Percentiles rank a stretch among this genome's conserved stretches.
phyloP scores from a whole-genome alignment of 75 land plant genomes.

The Azolla pinnata region DNA sequence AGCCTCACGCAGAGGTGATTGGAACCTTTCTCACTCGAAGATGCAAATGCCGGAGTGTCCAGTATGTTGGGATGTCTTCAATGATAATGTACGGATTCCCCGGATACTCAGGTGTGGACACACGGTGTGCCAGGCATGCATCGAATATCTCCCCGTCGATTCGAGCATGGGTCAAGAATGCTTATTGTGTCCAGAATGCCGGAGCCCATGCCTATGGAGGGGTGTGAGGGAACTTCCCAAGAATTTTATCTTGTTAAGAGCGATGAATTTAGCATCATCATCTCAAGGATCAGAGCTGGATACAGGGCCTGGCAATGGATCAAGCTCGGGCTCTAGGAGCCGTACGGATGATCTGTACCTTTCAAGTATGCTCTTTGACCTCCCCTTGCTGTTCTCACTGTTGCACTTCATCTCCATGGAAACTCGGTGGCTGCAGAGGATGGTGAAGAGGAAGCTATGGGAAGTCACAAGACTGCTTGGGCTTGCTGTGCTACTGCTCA shows the following conservation, averaged over 20 bases:
- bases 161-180: constrained; percentile 19
- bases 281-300: too few relatives aligned
- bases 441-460: constrained; percentile 30
- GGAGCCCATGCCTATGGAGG: constrained; percentile 30
- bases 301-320: too few relatives aligned
- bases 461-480: constrained; percentile 20
- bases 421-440: constrained; percentile 10
- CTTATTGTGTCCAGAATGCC: constrained; percentile 39
- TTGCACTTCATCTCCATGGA: constrained; percentile 10
- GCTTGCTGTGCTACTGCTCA: constrained; percentile 16
- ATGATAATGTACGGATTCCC: constrained; percentile 21
- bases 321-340: neutral
- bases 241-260: constrained; percentile 33
- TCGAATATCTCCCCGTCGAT: constrained; percentile 29
- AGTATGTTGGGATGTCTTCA: constrained; percentile 37
- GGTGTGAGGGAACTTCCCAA: constrained; percentile 37
- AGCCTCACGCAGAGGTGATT: too few relatives aligned
- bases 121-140: constrained; percentile 34
- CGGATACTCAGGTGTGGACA: constrained; percentile 37
- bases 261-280: constrained; percentile 9
- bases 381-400: constrained; percentile 17
- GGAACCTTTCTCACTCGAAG: neutral
- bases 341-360: neutral
- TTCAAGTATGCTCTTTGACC: constrained; percentile 1
- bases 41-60: constrained; percentile 40